phyloP scores from a whole-genome alignment of 106 monocot genomes.

The Xerophyta viscosa region DNA sequence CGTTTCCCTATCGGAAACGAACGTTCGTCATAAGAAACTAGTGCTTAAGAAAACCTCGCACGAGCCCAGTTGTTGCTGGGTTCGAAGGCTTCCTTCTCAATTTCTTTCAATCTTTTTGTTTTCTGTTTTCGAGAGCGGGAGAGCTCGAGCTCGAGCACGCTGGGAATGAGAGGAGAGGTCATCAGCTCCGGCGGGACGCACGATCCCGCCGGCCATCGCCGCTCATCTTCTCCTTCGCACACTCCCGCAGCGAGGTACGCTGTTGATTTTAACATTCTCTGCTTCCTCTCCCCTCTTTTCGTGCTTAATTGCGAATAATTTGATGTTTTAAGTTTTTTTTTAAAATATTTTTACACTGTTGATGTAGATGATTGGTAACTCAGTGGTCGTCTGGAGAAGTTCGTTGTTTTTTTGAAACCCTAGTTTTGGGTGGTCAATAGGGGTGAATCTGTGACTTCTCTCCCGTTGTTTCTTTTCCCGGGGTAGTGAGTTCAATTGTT shows the following conservation, averaged over 20 bases:
- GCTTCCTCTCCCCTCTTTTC: neutral
- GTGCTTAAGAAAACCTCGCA: no score
- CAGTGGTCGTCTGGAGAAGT: neutral
- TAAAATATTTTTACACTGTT: neutral
- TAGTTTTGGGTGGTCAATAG: no score
- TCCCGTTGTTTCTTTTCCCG: no score
- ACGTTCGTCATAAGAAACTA: no score
- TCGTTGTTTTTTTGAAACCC: neutral
- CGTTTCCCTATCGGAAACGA: no score
- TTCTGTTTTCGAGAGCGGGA: constrained; percentile 1
- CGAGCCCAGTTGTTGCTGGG: no score
- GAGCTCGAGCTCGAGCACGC: constrained; percentile 4
- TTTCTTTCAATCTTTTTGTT: neutral
- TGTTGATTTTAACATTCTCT: neutral
- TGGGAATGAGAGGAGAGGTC: constrained; percentile 33
- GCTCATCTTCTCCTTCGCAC: constrained; percentile 28
- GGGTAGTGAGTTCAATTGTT: no score
- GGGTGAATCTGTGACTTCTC: no score
- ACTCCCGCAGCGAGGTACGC: constrained; percentile 34
- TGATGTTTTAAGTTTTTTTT: neutral
- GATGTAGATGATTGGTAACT: neutral
- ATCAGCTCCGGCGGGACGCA: constrained; percentile 39
- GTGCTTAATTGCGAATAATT: neutral
- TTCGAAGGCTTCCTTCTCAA: neutral
- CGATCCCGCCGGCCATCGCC: constrained; percentile 13